These are phyloP conservation scores for Dactylellina haptotyla DNA, from an alignment of 2,329 filamentous ascomycete genomes.

Conservation along the genomic window DNA sequence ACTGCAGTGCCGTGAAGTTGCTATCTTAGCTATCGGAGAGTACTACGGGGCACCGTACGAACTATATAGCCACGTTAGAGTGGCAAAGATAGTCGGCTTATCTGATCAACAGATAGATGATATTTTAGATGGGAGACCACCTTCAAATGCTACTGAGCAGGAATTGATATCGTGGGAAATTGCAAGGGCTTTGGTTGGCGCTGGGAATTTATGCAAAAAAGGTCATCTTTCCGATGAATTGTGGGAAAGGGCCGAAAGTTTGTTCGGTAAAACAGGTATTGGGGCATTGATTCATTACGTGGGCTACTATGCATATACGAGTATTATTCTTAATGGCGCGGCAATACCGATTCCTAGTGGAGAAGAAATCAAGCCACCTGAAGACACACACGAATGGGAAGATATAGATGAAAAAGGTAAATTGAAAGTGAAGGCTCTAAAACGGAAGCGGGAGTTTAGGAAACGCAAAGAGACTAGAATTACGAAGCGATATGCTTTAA, in stretches of 20 bases:
- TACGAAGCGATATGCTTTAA: too few relatives aligned
- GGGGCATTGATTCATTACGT: slow-evolving; percentile 21
- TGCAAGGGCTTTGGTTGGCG: slow-evolving; percentile 3
- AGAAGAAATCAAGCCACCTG: slow-evolving; percentile 19
- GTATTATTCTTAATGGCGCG: slow-evolving; percentile 16
- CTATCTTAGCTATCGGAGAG: slow-evolving; percentile 14
- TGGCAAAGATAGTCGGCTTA: slow-evolving; percentile 3
- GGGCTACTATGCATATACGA: slow-evolving; percentile 10
- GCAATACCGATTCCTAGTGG: not conserved
- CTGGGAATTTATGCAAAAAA: not conserved
- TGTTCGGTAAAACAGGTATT: slow-evolving; percentile 6
- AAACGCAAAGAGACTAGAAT: too few relatives aligned
- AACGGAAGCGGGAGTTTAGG: too few relatives aligned
- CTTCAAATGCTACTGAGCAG: not conserved
- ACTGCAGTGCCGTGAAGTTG: slow-evolving; percentile 13
- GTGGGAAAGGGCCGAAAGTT: slow-evolving; percentile 11
- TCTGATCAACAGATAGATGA: slow-evolving; percentile 13
- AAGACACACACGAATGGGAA: too few relatives aligned
- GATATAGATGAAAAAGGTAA: too few relatives aligned
- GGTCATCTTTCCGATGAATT: not conserved
- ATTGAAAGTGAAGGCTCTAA: too few relatives aligned
- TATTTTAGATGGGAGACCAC: slow-evolving; percentile 7
- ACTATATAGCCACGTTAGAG: slow-evolving; percentile 19
- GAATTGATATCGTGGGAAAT: slow-evolving; percentile 13
- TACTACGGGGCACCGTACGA: slow-evolving; percentile 12